Base-by-base conservation (phyloP, 106 monocot species). In the Iris macrosiphon region DNA sequence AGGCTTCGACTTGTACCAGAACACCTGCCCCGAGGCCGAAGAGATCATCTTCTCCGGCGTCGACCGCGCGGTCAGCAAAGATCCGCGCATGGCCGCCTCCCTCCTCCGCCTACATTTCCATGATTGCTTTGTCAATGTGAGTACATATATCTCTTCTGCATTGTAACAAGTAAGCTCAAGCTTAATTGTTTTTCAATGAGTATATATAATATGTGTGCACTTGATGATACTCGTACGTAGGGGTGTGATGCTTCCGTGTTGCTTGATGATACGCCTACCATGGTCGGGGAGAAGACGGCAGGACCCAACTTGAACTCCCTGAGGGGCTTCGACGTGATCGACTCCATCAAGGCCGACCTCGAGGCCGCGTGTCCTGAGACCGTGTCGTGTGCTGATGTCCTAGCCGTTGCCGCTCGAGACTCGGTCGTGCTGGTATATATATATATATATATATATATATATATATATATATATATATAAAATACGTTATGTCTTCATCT, bases 81-180 rank as follows among this genome's bases (percentile, higher is more conserved):
- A 88, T 25, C 80, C 84, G 0, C 76, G 88, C 38, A 88, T 94
- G 93, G 93, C 81, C 1, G 93, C 93, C 13, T 93, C 88, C 3
- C 88, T 93, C 37, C 93, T 93, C 70, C 76, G 93, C 21, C 84
- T 93, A 38, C 93, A 93, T 29, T 93, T 93, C 69, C 93, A 93
- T 56, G 93, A 93, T 41, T 93, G 93, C 67, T 93, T 93, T 61
- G 88, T 88, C 25, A 75, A 86, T 27, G 82, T 86, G 32, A 43
- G 68, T 6, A 29, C 6, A 7, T 31, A 7, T 15, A 46, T 1
- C 20, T 46, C 18, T 18, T 6, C 5, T 46, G 4, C 46, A 46
- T 23, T 17, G 2, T n/a, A n/a, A n/a, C n/a, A n/a, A n/a, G n/a
- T n/a, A n/a, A n/a, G n/a, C n/a, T n/a, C n/a, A n/a, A n/a, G n/a